Conservation (phyloP, 345 rosid genomes). For the Cardamine occulta region DNA sequence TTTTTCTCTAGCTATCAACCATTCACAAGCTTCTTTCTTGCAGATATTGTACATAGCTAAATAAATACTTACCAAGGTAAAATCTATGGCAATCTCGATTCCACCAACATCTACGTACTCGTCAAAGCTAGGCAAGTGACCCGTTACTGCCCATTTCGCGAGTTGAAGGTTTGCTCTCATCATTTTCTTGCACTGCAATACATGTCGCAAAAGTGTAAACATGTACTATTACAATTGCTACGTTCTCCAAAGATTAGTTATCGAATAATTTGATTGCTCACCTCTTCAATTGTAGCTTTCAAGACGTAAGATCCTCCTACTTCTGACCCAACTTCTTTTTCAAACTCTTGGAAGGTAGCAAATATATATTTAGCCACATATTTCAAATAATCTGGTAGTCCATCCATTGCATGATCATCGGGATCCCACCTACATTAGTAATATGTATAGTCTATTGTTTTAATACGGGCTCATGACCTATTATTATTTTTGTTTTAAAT, state of each 20-base stretch:
- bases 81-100: not conserved
- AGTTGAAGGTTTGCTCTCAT: slow-evolving; percentile 14
- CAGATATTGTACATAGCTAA: not conserved
- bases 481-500: too few species aligned
- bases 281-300: not conserved
- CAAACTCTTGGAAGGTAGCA: slow-evolving; percentile 15
- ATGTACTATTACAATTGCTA: too few species aligned
- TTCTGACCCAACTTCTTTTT: slow-evolving; percentile 12
- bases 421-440: slow-evolving; percentile 13
- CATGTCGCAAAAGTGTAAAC: not conserved
- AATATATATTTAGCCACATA: not conserved
- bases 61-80: not conserved
- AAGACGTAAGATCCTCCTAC: slow-evolving; percentile 14
- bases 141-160: slow-evolving; percentile 14
- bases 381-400: not conserved
- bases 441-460: too few species aligned
- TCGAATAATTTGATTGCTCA: not conserved
- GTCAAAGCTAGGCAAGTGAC: slow-evolving; percentile 21
- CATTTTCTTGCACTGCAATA: slow-evolving; percentile 1
- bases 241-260: too few species aligned
- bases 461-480: too few species aligned
- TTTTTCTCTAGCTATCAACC: slow-evolving; percentile 8
- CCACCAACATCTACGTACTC: slow-evolving; percentile 19
- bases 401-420: not conserved
- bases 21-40: slow-evolving; percentile 24